Percentiles rank a stretch among this genome's conserved stretches.
These are phyloP conservation scores for Erucastrum elatum DNA, from an alignment of 345 rosid species.

Conservation along the genomic window DNA sequence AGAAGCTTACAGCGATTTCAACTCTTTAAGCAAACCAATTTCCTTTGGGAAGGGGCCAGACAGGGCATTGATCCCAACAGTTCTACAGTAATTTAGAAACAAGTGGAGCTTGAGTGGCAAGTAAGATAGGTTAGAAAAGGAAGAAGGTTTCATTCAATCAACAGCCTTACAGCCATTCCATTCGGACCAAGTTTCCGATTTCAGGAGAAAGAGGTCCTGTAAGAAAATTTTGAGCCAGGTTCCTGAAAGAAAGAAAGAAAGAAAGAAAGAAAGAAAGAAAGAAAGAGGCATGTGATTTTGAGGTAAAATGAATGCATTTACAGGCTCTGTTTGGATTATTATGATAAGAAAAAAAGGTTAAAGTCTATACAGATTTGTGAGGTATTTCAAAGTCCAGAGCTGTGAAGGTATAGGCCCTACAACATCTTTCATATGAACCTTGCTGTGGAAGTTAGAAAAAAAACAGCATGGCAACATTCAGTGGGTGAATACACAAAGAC, in stretches of 20 bases:
- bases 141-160: neutral
- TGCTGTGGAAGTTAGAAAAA: slow-evolving; percentile 27
- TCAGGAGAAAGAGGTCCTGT: slow-evolving; percentile 32
- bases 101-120: neutral
- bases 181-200: slow-evolving; percentile 28
- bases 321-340: neutral
- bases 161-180: slow-evolving; percentile 62
- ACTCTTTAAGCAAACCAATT: slow-evolving; percentile 58
- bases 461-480: neutral
- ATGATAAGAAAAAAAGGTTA: neutral
- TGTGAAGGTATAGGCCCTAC: slow-evolving; percentile 32
- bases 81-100: slow-evolving; percentile 34
- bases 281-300: neutral
- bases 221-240: slow-evolving; percentile 35
- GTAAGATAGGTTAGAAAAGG: neutral
- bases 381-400: slow-evolving; percentile 40
- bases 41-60: slow-evolving; percentile 69
- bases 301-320: neutral
- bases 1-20: slow-evolving; percentile 48
- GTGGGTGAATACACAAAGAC: neutral
- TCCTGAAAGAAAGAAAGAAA: slow-evolving; percentile 33
- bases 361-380: slow-evolving; percentile 35
- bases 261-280: too few species aligned
- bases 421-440: slow-evolving; percentile 24
- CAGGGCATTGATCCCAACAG: slow-evolving; percentile 51